These are phyloP conservation scores for Aspergillaceae sp. DNA, from an alignment of 2,329 filamentous ascomycete genomes.

Conservation along the genomic window DNA sequence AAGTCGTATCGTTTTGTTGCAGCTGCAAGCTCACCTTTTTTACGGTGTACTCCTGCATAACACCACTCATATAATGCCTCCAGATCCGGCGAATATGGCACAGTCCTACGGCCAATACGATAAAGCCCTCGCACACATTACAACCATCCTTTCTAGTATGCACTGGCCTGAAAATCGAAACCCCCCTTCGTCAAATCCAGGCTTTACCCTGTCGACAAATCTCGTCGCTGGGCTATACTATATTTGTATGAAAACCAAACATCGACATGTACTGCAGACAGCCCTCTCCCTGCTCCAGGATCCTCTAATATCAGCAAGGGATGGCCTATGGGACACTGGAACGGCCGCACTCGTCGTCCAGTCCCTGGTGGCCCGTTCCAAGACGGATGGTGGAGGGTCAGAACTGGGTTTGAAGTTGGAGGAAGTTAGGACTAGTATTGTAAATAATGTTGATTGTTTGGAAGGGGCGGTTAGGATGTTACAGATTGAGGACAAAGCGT, in stretches of 20 bases:
- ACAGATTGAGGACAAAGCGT: background rate
- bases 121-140: background rate
- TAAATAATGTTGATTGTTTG: background rate
- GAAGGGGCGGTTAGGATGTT: background rate
- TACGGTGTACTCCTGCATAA: constrained; percentile 7
- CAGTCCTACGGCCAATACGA: constrained; percentile 2
- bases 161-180: background rate
- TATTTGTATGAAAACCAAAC: constrained; percentile 14
- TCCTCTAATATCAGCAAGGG: constrained; percentile 8
- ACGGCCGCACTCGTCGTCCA: constrained; percentile 10
- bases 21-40: constrained; percentile 9
- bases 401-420: background rate
- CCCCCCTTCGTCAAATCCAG: background rate
- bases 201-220: constrained; percentile 16
- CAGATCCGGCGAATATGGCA: background rate
- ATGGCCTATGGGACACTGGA: constrained; percentile 16
- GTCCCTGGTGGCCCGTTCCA: background rate
- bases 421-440: background rate
- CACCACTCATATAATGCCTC: no score
- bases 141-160: background rate
- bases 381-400: background rate
- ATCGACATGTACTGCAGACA: constrained; percentile 3
- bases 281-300: constrained; percentile 12
- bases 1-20: constrained; percentile 3
- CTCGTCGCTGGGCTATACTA: constrained; percentile 16